These are phyloP conservation scores for Astrephomene gubernaculifera DNA, from an alignment of 139 green algal genomes.

Conservation along the genomic window DNA sequence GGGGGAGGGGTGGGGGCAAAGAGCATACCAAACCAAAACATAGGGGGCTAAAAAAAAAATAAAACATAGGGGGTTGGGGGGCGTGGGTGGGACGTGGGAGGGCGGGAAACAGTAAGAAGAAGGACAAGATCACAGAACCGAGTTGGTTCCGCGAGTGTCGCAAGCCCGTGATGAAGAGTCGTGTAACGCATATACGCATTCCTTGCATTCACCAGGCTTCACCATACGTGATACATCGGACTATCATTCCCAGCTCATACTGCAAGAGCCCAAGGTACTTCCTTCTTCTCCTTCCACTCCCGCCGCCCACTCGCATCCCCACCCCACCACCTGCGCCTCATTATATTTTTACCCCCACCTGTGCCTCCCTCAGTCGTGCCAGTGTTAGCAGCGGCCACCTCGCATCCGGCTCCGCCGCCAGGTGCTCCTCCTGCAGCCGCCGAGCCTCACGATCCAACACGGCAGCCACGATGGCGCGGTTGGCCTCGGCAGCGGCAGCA, in stretches of 20 bases:
- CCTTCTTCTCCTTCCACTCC: no score
- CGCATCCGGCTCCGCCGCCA: constrained; percentile 63
- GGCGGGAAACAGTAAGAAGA: not conserved
- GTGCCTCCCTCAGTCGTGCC: constrained; percentile 75
- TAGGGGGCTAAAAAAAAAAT: not conserved
- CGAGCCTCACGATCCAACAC: constrained; percentile 68
- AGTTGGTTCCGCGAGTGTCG: not conserved
- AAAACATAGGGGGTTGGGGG: not conserved
- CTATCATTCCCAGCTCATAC: no score
- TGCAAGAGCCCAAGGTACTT: no score
- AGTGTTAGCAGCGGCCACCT: constrained; percentile 91
- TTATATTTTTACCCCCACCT: constrained; percentile 32
- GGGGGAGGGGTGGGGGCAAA: no score
- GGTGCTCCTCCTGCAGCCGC: constrained; percentile 59
- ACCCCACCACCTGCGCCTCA: not conserved
- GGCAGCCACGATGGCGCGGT: constrained; percentile 31
- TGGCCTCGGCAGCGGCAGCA: constrained; percentile 7
- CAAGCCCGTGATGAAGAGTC: no score
- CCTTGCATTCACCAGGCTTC: no score
- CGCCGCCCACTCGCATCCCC: not conserved
- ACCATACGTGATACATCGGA: no score
- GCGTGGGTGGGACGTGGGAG: not conserved
- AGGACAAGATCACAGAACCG: not conserved
- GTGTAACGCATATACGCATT: no score
- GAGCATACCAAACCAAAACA: no score